Percentiles rank a stretch among this genome's conserved stretches.
phyloP scores from a whole-genome alignment of 2,329 filamentous ascomycete species.

The Fonsecaea pugnacius region DNA sequence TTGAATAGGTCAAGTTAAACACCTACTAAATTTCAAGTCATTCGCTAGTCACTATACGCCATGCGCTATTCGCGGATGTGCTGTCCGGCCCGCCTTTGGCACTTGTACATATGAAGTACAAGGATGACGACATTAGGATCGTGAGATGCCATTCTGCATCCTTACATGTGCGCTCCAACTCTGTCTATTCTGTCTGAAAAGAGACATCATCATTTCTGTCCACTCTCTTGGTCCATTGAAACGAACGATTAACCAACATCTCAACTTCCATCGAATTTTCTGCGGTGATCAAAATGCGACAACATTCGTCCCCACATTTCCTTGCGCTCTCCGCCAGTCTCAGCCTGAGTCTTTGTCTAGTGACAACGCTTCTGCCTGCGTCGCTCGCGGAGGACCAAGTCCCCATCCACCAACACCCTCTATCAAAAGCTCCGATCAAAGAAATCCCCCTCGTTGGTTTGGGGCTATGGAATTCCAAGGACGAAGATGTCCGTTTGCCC shows the following conservation, averaged over 20 bases:
- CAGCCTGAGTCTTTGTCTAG: too few species aligned
- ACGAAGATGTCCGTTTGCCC: constrained; percentile 38
- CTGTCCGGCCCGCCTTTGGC: not conserved
- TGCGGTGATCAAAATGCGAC: not conserved
- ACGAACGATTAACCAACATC: too few species aligned
- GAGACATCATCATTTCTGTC: not conserved
- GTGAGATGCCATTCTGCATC: not conserved
- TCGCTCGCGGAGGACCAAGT: constrained; percentile 2
- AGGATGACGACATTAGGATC: not conserved
- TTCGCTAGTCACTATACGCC: too few species aligned
- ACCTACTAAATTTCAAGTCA: too few species aligned
- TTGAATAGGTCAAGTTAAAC: too few species aligned
- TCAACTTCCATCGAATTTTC: not conserved
- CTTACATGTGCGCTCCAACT: not conserved
- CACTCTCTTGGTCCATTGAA: too few species aligned
- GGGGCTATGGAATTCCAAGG: constrained; percentile 46
- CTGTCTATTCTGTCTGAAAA: not conserved
- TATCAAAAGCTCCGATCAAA: constrained; percentile 8
- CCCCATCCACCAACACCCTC: not conserved
- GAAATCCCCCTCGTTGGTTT: constrained; percentile 46
- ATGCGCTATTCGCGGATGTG: not conserved
- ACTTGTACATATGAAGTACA: not conserved
- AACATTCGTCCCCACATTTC: not conserved
- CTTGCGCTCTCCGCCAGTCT: not conserved
- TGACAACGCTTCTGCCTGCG: constrained; percentile 14